Conservation (phyloP, 495 filamentous ascomycete genomes). For the Daldinia loculata region DNA sequence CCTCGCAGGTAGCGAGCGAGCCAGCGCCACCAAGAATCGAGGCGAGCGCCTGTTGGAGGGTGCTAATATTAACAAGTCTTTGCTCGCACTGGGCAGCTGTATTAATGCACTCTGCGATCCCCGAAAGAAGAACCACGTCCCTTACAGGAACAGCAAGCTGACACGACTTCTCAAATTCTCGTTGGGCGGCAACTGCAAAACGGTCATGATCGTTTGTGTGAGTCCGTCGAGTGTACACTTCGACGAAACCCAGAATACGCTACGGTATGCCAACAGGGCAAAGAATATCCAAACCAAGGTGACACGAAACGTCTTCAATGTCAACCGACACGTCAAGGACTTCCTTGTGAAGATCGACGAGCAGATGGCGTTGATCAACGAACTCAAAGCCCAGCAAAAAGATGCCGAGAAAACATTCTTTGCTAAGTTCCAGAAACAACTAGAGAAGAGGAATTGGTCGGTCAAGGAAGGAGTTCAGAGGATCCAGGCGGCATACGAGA, state of each 20-base stretch:
- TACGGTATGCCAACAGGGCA: slow-evolving; percentile 96
- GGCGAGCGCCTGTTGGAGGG: slow-evolving; percentile 92
- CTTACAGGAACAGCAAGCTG: slow-evolving; percentile 97
- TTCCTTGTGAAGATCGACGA: slow-evolving; percentile 96
- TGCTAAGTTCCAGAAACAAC: slow-evolving; percentile 87
- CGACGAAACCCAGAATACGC: slow-evolving; percentile 97
- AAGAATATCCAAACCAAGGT: slow-evolving; percentile 99
- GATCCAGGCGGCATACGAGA: slow-evolving; percentile 84
- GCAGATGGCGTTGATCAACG: slow-evolving; percentile 91
- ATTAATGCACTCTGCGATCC: slow-evolving; percentile 99
- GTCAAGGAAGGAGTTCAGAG: slow-evolving; percentile 83
- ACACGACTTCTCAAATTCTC: slow-evolving; percentile 97
- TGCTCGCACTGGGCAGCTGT: slow-evolving; percentile 94
- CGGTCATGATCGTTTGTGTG: slow-evolving; percentile 99
- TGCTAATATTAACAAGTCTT: slow-evolving; percentile 98
- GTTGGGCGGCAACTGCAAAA: slow-evolving; percentile 96
- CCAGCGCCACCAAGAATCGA: slow-evolving; percentile 95
- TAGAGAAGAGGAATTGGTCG: slow-evolving; percentile 79
- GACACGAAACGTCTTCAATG: slow-evolving; percentile 97
- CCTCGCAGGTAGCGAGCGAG: slow-evolving; percentile 93
- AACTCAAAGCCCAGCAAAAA: slow-evolving; percentile 90
- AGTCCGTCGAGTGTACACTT: slow-evolving; percentile 97
- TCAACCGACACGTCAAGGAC: slow-evolving; percentile 98
- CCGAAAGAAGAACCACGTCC: slow-evolving; percentile 90
- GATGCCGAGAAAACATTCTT: slow-evolving; percentile 88